phyloP scores from a whole-genome alignment of 129 eudicot species.

The Saposhnikovia divaricata region DNA sequence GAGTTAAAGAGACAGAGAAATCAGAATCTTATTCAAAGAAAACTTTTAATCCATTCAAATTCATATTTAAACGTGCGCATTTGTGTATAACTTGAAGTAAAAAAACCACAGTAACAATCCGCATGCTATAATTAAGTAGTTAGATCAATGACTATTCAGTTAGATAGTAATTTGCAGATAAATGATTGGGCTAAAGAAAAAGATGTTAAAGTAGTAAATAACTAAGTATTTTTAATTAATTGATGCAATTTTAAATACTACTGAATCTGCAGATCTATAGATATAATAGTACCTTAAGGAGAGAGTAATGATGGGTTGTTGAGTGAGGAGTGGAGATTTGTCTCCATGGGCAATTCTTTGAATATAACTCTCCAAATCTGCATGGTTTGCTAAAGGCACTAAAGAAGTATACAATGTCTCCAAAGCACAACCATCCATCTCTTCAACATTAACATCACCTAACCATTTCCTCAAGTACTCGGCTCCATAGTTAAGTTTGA shows the following conservation, averaged over 20 bases:
- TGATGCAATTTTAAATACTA: background rate
- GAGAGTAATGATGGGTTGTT: conserved; percentile 54
- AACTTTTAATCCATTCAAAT: background rate
- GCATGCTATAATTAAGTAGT: no score
- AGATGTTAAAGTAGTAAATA: no score
- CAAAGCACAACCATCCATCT: conserved; percentile 32
- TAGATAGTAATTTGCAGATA: no score
- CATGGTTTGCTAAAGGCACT: conserved; percentile 70
- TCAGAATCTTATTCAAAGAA: background rate
- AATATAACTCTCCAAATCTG: conserved; percentile 72
- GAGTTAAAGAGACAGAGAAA: background rate
- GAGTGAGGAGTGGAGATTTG: conserved; percentile 53
- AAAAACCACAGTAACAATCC: no score
- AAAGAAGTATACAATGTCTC: conserved; percentile 40
- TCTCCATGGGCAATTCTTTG: conserved; percentile 80
- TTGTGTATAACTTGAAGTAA: background rate
- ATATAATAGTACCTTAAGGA: conserved; percentile 50
- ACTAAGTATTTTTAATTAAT: no score
- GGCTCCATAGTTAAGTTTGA: conserved; percentile 38
- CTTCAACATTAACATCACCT: conserved; percentile 36
- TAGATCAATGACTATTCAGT: no score
- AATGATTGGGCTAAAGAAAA: no score
- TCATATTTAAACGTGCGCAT: conserved; percentile 1
- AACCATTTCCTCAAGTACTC: conserved; percentile 72
- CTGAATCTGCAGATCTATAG: background rate